Conservation (phyloP, 176 grass and related monocot genomes). For the Alloteropsis semialata region DNA sequence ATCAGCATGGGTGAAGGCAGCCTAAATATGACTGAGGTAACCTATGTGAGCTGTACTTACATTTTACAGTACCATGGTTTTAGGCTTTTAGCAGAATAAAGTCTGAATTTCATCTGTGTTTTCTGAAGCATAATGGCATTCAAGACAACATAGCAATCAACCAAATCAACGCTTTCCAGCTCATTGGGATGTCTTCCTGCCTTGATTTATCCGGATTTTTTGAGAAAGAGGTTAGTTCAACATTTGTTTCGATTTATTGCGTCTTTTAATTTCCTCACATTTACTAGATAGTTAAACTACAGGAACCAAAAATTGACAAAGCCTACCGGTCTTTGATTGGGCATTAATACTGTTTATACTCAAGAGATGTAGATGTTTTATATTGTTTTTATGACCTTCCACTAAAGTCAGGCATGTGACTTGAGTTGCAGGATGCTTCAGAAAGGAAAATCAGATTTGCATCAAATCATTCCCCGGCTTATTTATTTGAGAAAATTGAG, state of each 20-base stretch:
- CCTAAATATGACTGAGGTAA: constrained; percentile 54
- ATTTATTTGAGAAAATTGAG: constrained; percentile 86
- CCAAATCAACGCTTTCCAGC: constrained; percentile 93
- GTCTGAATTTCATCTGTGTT: constrained; percentile 29
- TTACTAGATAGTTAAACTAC: no score
- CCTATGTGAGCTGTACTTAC: neutral
- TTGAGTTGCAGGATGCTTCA: constrained; percentile 63
- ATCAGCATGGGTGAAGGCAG: constrained; percentile 12
- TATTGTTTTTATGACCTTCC: neutral
- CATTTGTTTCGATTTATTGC: constrained; percentile 4
- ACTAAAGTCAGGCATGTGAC: neutral
- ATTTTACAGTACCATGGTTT: constrained; percentile 26
- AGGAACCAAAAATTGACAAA: neutral
- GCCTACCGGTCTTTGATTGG: constrained; percentile 8
- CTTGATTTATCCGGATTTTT: constrained; percentile 98
- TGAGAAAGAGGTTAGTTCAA: constrained; percentile 74
- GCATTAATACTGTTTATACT: neutral
- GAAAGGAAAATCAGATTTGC: constrained; percentile 93
- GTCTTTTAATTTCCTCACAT: neutral
- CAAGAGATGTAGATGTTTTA: neutral
- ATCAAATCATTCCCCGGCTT: constrained; percentile 67
- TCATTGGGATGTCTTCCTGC: constrained; percentile 95
- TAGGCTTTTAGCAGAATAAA: neutral
- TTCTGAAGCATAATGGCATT: constrained; percentile 46
- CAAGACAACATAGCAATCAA: constrained; percentile 46